Evolutionary conservation across 805 yeast species (phyloP).

Genomic region (Saccharomycopsis oosterbeekiorum): DNA sequence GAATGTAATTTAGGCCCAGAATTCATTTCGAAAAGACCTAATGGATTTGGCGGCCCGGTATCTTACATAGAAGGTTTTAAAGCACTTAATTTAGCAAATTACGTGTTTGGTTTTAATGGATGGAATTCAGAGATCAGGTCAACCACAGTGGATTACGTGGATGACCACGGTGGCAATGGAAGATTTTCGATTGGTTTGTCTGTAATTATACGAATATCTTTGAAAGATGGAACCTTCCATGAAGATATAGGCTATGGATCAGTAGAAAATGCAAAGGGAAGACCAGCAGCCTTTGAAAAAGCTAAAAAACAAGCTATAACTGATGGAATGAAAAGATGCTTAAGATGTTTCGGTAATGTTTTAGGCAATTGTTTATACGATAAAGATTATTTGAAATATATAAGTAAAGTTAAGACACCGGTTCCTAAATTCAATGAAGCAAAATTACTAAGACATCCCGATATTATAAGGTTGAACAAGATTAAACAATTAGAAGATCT

Average conservation of each 20-base stretch:
- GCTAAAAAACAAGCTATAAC: constrained; percentile 79
- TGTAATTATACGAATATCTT: constrained; percentile 60
- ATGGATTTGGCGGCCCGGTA: constrained; percentile 58
- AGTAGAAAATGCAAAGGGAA: constrained; percentile 61
- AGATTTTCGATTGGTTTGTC: constrained; percentile 58
- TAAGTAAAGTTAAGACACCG: constrained; percentile 34
- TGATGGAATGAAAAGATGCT: constrained; percentile 70
- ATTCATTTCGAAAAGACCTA: constrained; percentile 64
- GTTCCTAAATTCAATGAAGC: constrained; percentile 26
- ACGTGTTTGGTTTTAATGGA: constrained; percentile 74
- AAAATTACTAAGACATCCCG: constrained; percentile 25
- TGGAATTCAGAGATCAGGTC: constrained; percentile 68
- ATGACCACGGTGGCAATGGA: constrained; percentile 40
- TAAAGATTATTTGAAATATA: constrained; percentile 47
- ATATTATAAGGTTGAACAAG: constrained; percentile 5
- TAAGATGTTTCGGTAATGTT: constrained; percentile 74
- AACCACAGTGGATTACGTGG: constrained; percentile 61
- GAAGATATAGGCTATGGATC: constrained; percentile 86
- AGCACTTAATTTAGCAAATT: constrained; percentile 69
- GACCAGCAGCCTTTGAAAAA: constrained; percentile 72
- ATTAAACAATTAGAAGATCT: constrained; percentile 5
- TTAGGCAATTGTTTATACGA: constrained; percentile 81
- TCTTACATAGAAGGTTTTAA: constrained; percentile 80
- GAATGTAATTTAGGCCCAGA: constrained; percentile 61
- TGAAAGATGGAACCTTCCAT: constrained; percentile 68